Evolutionary conservation across 306 rosid genomes (phyloP), one percentile per base, ranked within the genome.

Genomic region (Arachis hypogaea): DNA sequence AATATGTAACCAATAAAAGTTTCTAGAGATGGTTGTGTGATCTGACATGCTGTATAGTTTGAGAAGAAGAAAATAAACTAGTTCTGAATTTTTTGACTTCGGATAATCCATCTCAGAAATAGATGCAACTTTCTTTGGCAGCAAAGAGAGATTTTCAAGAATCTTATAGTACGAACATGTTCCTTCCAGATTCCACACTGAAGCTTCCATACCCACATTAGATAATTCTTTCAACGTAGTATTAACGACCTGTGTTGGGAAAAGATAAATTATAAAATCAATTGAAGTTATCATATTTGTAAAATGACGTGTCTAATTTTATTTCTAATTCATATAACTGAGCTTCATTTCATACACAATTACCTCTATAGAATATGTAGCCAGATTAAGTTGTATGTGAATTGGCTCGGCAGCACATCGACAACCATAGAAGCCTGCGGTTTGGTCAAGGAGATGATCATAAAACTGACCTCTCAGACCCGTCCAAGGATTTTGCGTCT

Each of bases 381-480:
- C 78, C 76, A 93, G 85, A 85, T 93, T 93, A 69, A 93, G 93
- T 82, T 93, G 97, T 62, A 93, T 91, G 67, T 93, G 98, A 75
- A 93, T 76, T 54, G 97, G 92, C 76, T 93, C 98, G 3, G 96
- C 97, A 52, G 97, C 98, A 33, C 86, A 71, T 44, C 94, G 89
- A 83, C 97, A 93, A 43, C 97, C 97, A 85, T 86, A 91, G 86
- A 93, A 91, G 74, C 97, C 98, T 1, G 98, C 97, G 0, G 92
- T 93, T 79, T 91, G 98, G 85, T 93, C 97, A 47, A 87, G 91
- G 62, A 93, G 91, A 80, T 91, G 98, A 72, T 93, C 97, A n/a
- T 93, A 91, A 81, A 93, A 88, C 79, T 93, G 98, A 67, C 98
- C 98, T 82, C 97, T 87, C 51, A 93, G 89, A 78, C 98, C 98